Percentiles rank a stretch among this genome's conserved stretches.
These are phyloP conservation scores for Tremella mesenterica DNA, from an alignment of 768 basidiomycete species.

Conservation along the genomic window DNA sequence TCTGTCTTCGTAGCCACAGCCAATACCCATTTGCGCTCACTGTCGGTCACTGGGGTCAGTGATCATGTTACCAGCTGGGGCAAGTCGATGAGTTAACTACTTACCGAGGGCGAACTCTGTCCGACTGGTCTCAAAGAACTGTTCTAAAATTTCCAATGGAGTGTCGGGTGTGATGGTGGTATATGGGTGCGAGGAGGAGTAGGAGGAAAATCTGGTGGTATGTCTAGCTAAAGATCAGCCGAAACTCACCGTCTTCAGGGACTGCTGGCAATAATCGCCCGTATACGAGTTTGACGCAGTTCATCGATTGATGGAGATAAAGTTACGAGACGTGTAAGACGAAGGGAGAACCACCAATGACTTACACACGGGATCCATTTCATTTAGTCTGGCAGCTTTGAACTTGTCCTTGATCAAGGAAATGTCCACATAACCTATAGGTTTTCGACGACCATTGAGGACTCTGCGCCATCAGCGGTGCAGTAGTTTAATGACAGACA, in stretches of 20 bases:
- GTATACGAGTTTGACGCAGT: not conserved
- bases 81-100: not conserved
- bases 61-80: not conserved
- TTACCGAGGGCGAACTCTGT: conserved; percentile 35
- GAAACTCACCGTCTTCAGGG: not conserved
- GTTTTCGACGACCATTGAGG: conserved; percentile 60
- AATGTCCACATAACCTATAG: conserved; percentile 78
- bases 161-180: conserved; percentile 67
- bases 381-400: conserved; percentile 63
- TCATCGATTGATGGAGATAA: no score
- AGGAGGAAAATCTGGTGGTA: conserved; percentile 38
- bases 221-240: conserved; percentile 24
- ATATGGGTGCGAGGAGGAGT: conserved; percentile 35
- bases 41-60: conserved; percentile 65
- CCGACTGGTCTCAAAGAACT: conserved; percentile 51
- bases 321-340: no score
- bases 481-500: not conserved
- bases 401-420: conserved; percentile 64
- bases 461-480: conserved; percentile 51
- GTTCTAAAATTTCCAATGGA: conserved; percentile 69
- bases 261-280: not conserved
- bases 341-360: not conserved
- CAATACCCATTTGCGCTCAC: conserved; percentile 42
- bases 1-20: conserved; percentile 41
- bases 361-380: conserved; percentile 61